Evolutionary conservation across 1,284 basidiomycete species (phyloP), one percentile per base, ranked within the genome.

Genomic region (Irpex sp.): DNA sequence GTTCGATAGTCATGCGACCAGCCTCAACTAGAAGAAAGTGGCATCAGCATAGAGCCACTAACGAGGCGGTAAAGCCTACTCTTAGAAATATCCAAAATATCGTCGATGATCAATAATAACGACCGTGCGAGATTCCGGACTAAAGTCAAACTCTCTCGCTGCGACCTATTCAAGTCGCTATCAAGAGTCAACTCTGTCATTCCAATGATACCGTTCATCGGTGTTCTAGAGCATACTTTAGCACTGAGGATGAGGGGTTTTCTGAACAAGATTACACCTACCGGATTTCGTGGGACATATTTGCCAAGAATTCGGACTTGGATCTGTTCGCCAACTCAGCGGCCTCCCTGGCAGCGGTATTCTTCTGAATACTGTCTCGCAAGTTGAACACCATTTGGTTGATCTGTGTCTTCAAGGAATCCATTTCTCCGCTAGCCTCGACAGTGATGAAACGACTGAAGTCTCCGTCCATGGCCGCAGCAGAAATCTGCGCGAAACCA

Each of bases 301-400:
- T 97, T 6, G 96, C 95, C 80, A 97, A 84, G 81, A 99, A 99
- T 79, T 99, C 97, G 57, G 93, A 96, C 84, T 99, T 99, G 78
- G 88, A 92, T 75, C 94, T 85, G 77, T 99, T 99, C 31, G 94
- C 94, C 73, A 97, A 77, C 80, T 99, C 97, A 61, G 97, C 97
- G 0, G 97, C 96, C 76, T 98, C 97, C 76, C 97, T 88, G 5
- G 97, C 97, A 38, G 94, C 94, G 1, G 96, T 99, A 75, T 99
- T 99, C 88, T 97, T 98, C 84, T 99, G 97, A 66, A 99, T 97
- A 69, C 88, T 91, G 76, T 99, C 97, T 59, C 97, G 86, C 75
- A 99, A 85, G 75, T 97, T 97, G 82, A 96, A 98, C 65, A 99
- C 95, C 97, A 98, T 98, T 77, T 97, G 94, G 74, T 97, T 97